Evolutionary conservation across 768 basidiomycete species (phyloP), one percentile per base, ranked within the genome.

Genomic region (Coprinopsis marcescibilis): DNA sequence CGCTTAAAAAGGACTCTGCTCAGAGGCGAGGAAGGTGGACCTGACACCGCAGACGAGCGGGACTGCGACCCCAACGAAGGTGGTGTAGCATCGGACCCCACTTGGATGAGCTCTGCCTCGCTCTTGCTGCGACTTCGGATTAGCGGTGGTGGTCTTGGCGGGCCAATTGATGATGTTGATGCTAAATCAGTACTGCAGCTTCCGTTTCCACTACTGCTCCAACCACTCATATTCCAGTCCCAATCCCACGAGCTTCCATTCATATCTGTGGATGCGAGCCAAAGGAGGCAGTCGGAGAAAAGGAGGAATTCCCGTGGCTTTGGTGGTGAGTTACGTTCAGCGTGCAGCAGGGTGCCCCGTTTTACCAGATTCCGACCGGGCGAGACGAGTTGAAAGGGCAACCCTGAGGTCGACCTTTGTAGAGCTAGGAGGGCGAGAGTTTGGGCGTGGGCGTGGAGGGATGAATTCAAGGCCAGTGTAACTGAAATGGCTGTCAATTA

Each of bases 281-380:
- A 90, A 27, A 93, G 56, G 26, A 94, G 63, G 53, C 81, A 81
- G 63, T 94, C 91, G 12, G 83, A 85, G 60, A 93, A 89, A 1
- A 94, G 72, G 8, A 93, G 67, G 58, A 93, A 87, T 52, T 87
- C 83, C 27, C 83, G 73, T 48, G 78, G 73, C 42, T 76, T 61
- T 12, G 77, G 70, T 35, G 65, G 61, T 3, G 71, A 73, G 51
- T 74, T 75, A 20, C 67, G 63, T 57, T 80, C 80, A 41, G 74
- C 62, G 56, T 84, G 81, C 13, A 80, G 57, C 4, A 89, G 68
- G 1, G 72, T 54, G 0, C 83, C 85, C 11, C 86, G 78, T 47
- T 80, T 83, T 36, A 95, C 62, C 34, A 94, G 75, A 0, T 70
- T 75, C n/a, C 92, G 81, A 1, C 92, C 91, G 0, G 93, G 92